A percentile compares a stretch with the other conserved stretches of the same genome.
These are phyloP conservation scores for Buddleja alternifolia DNA, from an alignment of 257 asterid species.

Conservation along the genomic window DNA sequence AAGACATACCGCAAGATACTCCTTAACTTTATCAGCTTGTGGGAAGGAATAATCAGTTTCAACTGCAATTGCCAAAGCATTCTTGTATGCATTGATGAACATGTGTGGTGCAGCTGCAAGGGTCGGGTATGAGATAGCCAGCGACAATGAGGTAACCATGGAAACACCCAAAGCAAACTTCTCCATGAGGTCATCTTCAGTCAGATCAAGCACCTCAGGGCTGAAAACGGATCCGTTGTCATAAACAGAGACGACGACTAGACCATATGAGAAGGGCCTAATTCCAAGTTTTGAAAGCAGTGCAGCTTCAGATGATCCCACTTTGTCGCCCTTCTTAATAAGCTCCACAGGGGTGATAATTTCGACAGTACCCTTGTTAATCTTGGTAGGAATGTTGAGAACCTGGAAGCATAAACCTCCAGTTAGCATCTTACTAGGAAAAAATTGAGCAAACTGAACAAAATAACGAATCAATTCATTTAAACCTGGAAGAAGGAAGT, in stretches of 20 bases:
- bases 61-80: conserved; percentile 54
- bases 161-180: conserved; percentile 67
- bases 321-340: conserved; percentile 74
- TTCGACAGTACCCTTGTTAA: conserved; percentile 80
- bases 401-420: conserved; percentile 30
- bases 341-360: conserved; percentile 74
- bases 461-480: too few relatives aligned
- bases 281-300: conserved; percentile 68
- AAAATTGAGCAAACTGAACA: neutral
- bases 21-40: conserved; percentile 63
- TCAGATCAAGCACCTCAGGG: conserved; percentile 62
- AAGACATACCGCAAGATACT: conserved; percentile 50
- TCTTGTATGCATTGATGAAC: conserved; percentile 62
- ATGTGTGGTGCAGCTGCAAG: conserved; percentile 70
- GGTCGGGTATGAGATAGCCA: conserved; percentile 67
- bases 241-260: conserved; percentile 46
- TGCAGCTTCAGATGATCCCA: conserved; percentile 76
- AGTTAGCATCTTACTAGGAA: neutral
- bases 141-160: conserved; percentile 51
- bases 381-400: conserved; percentile 73
- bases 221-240: conserved; percentile 67
- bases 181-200: conserved; percentile 60
- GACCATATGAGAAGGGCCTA: conserved; percentile 71
- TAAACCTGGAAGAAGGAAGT: conserved; percentile 73
- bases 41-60: conserved; percentile 67